These are phyloP conservation scores for Hypsizygus ulmarius DNA, from an alignment of 1,284 basidiomycete genomes.

Conservation along the genomic window DNA sequence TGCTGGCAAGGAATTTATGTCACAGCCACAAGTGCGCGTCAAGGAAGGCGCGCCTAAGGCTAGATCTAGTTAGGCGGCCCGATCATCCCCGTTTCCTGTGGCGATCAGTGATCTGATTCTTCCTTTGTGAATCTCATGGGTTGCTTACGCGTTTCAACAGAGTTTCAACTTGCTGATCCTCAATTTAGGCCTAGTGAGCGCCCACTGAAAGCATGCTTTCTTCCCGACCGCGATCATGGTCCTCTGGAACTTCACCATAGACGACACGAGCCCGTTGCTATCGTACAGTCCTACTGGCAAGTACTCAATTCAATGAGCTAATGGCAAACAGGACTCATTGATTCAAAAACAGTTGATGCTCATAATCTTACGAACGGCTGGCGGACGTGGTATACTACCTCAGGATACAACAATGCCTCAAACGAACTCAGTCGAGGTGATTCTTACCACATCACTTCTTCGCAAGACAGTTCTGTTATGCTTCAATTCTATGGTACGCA, in stretches of 20 bases:
- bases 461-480: constrained; percentile 17
- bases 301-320: not conserved
- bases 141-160: constrained; percentile 7
- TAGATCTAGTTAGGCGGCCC: not conserved
- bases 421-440: constrained; percentile 17
- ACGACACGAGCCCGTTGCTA: constrained; percentile 24
- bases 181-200: not conserved
- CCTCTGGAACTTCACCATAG: constrained; percentile 26
- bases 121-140: constrained; percentile 7
- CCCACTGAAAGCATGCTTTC: constrained; percentile 4
- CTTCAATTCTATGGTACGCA: constrained; percentile 21
- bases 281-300: constrained; percentile 19
- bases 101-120: constrained; percentile 13
- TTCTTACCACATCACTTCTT: constrained; percentile 23
- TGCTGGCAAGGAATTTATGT: no score
- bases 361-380: constrained; percentile 16
- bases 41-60: no score
- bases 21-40: no score
- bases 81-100: not conserved
- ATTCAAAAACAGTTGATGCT: constrained; percentile 12
- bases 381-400: constrained; percentile 22
- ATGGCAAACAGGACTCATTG: not conserved
- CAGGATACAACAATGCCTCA: constrained; percentile 14
- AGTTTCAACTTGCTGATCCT: not conserved
- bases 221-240: constrained; percentile 19